These are phyloP conservation scores for Pseudocercospora fijiensis DNA, from an alignment of 2,329 filamentous ascomycete species.

Conservation along the genomic window DNA sequence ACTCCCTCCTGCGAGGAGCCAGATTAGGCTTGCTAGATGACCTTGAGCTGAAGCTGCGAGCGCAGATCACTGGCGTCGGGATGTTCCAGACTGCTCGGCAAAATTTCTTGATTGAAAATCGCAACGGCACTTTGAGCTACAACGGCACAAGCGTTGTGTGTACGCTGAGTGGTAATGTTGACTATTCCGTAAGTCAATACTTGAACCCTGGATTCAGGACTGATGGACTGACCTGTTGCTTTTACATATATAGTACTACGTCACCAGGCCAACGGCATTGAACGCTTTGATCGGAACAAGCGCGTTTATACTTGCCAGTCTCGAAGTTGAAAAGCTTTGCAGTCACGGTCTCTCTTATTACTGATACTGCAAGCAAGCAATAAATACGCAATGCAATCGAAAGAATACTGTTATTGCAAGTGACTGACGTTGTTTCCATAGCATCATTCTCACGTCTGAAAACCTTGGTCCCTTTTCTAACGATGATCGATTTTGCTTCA, in stretches of 20 bases:
- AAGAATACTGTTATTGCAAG: background rate
- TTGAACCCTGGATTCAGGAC: background rate
- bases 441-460: background rate
- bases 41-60: slow-evolving; percentile 31
- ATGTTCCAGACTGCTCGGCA: slow-evolving; percentile 51
- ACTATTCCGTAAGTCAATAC: slow-evolving; percentile 48
- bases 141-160: slow-evolving; percentile 53
- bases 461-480: background rate
- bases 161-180: slow-evolving; percentile 51
- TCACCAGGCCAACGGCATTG: slow-evolving; percentile 40
- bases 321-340: slow-evolving; percentile 36
- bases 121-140: slow-evolving; percentile 45
- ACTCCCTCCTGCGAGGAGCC: slow-evolving; percentile 52
- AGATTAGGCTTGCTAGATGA: slow-evolving; percentile 41
- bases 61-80: slow-evolving; percentile 47
- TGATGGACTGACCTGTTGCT: background rate
- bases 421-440: background rate
- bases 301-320: slow-evolving; percentile 44
- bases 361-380: background rate
- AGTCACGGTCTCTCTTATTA: background rate
- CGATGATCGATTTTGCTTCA: no score
- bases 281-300: slow-evolving; percentile 45
- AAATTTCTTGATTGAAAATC: slow-evolving; percentile 45
- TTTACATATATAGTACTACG: slow-evolving; percentile 52
- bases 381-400: background rate